phyloP scores from a whole-genome alignment of 2,329 filamentous ascomycete species.

The Colletotrichum euphorbiae region DNA sequence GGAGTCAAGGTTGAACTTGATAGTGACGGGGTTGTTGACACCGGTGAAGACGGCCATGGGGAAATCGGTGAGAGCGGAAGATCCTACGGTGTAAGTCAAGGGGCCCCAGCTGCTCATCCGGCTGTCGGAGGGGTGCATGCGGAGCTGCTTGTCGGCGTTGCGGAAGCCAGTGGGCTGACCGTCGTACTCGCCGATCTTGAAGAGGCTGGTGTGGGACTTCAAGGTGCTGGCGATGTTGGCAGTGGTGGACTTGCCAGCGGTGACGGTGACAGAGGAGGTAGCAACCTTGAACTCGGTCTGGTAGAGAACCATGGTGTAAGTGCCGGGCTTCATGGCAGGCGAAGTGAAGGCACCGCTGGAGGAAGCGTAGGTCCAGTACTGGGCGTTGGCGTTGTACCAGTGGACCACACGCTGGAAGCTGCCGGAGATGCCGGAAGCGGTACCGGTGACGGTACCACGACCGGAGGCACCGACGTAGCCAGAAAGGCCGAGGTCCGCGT shows the following conservation, averaged over 20 bases:
- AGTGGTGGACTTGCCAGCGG: constrained; percentile 59
- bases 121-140: constrained; percentile 75
- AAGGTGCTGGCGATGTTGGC: constrained; percentile 62
- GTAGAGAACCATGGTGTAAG: constrained; percentile 76
- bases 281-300: constrained; percentile 69
- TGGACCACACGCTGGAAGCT: constrained; percentile 69
- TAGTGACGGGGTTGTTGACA: constrained; percentile 69
- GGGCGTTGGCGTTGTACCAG: constrained; percentile 72
- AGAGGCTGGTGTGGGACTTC: constrained; percentile 64
- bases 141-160: constrained; percentile 74
- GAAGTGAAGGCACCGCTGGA: constrained; percentile 69
- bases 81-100: constrained; percentile 71
- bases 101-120: constrained; percentile 73
- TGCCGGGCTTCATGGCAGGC: constrained; percentile 74
- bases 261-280: constrained; percentile 60
- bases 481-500: constrained; percentile 66
- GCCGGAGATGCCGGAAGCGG: constrained; percentile 66
- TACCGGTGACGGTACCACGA: constrained; percentile 71
- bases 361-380: constrained; percentile 73
- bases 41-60: constrained; percentile 75
- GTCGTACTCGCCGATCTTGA: constrained; percentile 74
- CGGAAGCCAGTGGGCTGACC: constrained; percentile 73
- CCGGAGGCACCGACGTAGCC: constrained; percentile 67
- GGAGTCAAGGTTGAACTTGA: constrained; percentile 67
- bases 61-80: constrained; percentile 63